These are phyloP conservation scores for Pinus taeda DNA, from an alignment of 75 land plant species.

Conservation along the genomic window DNA sequence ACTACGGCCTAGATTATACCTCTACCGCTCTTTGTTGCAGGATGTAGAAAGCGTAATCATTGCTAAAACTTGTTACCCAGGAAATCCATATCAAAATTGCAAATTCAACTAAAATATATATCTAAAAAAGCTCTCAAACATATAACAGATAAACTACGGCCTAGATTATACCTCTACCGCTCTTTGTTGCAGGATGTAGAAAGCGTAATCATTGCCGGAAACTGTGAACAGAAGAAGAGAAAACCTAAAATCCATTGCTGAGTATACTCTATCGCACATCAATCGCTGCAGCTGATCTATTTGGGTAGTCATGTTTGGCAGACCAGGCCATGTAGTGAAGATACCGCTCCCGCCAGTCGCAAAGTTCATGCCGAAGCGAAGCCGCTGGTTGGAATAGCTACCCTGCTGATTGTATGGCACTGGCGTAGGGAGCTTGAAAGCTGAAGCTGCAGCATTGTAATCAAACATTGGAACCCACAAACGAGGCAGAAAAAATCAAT, in stretches of 20 bases:
- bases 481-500: no score
- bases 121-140: background rate
- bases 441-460: slow-evolving; percentile 15
- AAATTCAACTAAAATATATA: no score
- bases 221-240: slow-evolving; percentile 23
- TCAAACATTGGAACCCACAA: no score
- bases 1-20: background rate
- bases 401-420: slow-evolving; percentile 26
- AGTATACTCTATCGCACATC: background rate
- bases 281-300: slow-evolving; percentile 17
- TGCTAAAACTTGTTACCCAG: background rate
- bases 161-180: background rate
- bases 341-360: slow-evolving; percentile 26
- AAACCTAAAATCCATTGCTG: background rate
- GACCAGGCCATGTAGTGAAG: slow-evolving; percentile 10
- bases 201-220: slow-evolving; percentile 27
- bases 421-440: slow-evolving; percentile 32
- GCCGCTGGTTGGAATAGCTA: background rate
- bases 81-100: no score
- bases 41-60: slow-evolving; percentile 23
- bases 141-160: no score
- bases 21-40: background rate
- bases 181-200: background rate
- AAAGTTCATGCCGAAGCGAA: slow-evolving; percentile 22
- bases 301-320: slow-evolving; percentile 18